phyloP scores from a whole-genome alignment of 495 filamentous ascomycete genomes.

The Parachaetomium inaequale region DNA sequence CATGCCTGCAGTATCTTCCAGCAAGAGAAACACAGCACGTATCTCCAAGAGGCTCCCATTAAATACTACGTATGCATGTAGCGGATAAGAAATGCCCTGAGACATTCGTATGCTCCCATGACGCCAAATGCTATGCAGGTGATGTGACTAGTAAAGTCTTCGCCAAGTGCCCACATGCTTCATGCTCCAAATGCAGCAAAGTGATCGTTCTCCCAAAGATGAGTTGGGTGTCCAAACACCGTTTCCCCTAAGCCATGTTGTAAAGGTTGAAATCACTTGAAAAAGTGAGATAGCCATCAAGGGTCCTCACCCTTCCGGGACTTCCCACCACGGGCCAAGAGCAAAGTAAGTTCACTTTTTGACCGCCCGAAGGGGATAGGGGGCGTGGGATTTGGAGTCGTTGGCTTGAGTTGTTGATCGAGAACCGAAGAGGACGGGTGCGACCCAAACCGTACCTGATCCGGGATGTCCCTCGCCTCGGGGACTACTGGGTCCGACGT shows the following conservation, averaged over 20 bases:
- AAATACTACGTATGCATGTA: not conserved
- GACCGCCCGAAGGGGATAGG: conserved; percentile 42
- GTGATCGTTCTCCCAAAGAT: not conserved
- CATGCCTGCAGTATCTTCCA: too few species aligned
- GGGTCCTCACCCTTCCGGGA: conserved; percentile 12
- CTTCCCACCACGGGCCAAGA: conserved; percentile 44
- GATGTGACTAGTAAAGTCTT: not conserved
- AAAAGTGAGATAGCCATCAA: not conserved
- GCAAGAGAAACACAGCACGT: too few species aligned
- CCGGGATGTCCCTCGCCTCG: conserved; percentile 25
- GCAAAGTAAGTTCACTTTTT: conserved; percentile 49
- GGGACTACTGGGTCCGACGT: conserved; percentile 16
- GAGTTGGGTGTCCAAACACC: not conserved
- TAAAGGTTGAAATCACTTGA: not conserved
- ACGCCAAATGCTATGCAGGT: conserved; percentile 8
- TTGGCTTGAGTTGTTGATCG: conserved; percentile 38
- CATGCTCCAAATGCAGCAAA: not conserved
- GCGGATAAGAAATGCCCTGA: not conserved
- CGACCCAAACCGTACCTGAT: conserved; percentile 25
- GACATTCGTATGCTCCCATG: not conserved
- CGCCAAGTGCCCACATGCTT: not conserved
- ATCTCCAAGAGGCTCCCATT: not conserved
- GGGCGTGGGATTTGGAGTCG: conserved; percentile 35
- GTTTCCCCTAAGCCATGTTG: not conserved
- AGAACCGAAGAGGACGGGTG: conserved; percentile 29